Percentiles rank a stretch among this genome's conserved stretches.
phyloP scores from a whole-genome alignment of 2,329 filamentous ascomycete species.

The Lachnellula arida region DNA sequence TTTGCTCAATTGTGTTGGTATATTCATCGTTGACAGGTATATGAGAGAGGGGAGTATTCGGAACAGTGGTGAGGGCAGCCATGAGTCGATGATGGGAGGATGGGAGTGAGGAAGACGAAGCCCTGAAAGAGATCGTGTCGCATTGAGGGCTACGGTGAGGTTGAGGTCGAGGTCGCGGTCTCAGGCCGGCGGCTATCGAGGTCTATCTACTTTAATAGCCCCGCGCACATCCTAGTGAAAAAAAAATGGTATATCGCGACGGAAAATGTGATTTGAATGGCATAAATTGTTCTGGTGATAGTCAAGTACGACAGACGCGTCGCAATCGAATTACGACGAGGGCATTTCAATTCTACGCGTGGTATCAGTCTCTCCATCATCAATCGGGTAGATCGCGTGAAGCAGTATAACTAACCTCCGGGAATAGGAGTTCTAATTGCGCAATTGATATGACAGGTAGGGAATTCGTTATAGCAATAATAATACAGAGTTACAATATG shows the following conservation, averaged over 20 bases:
- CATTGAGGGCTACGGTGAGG: conserved; percentile 19
- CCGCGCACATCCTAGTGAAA: not conserved
- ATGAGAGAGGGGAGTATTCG: conserved; percentile 29
- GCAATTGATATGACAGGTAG: conserved; percentile 7
- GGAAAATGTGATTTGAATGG: conserved; percentile 7
- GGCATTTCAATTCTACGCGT: conserved; percentile 17
- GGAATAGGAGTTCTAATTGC: not conserved
- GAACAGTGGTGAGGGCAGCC: conserved; percentile 24
- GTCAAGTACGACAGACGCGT: conserved; percentile 17
- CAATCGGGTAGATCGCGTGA: conserved; percentile 3
- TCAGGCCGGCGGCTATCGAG: conserved; percentile 20
- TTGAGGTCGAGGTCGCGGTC: conserved; percentile 12
- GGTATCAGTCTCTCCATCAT: conserved; percentile 5
- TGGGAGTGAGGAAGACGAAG: conserved; percentile 9
- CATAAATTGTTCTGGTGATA: not conserved
- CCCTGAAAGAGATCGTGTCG: conserved; percentile 15
- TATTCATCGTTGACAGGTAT: conserved; percentile 19
- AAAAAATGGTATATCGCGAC: conserved; percentile 7
- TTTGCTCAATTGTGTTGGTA: conserved; percentile 7
- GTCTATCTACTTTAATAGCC: conserved; percentile 7
- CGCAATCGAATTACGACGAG: conserved; percentile 18
- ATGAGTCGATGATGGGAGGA: conserved; percentile 17
- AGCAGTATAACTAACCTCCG: conserved; percentile 4
- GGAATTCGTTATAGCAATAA: conserved; percentile 16
- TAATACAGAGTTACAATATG: conserved; percentile 1